A percentile compares a stretch with the other conserved stretches of the same genome.
Conservation (phyloP, 2,329 filamentous ascomycete species). For the Incumbomyces lentus region DNA sequence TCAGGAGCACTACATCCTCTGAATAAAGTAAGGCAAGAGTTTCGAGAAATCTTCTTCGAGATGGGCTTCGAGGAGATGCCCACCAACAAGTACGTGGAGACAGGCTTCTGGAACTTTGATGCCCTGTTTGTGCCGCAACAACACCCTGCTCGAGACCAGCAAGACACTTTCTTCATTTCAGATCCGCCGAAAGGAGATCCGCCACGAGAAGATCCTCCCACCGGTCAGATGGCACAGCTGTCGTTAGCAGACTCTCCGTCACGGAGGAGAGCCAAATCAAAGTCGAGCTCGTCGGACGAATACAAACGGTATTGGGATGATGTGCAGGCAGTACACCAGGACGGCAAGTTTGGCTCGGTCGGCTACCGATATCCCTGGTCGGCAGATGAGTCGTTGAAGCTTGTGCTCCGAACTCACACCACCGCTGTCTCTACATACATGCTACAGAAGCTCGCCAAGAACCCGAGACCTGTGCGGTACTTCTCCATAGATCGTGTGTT, state of each 20-base stretch:
- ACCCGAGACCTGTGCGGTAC: conserved; percentile 81
- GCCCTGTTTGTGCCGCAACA: conserved; percentile 94
- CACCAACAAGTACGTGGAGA: conserved; percentile 85
- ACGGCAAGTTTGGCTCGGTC: conserved; percentile 86
- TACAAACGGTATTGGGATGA: conserved; percentile 84
- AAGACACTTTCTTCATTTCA: conserved; percentile 97
- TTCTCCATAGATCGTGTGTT: conserved; percentile 99
- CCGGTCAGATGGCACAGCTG: conserved; percentile 34
- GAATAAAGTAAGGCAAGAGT: conserved; percentile 92
- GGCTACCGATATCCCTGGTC: conserved; percentile 95
- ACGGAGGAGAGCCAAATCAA: conserved; percentile 42
- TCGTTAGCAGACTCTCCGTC: conserved; percentile 34
- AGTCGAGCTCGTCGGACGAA: conserved; percentile 42
- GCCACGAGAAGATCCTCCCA: conserved; percentile 46
- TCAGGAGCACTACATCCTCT: conserved; percentile 48
- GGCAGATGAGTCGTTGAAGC: conserved; percentile 70
- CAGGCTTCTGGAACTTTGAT: conserved; percentile 99
- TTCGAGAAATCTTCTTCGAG: conserved; percentile 97
- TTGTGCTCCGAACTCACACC: conserved; percentile 92
- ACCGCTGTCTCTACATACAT: conserved; percentile 86
- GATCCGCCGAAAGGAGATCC: conserved; percentile 69
- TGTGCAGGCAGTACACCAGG: conserved; percentile 74
- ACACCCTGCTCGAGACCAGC: conserved; percentile 90
- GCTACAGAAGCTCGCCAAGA: conserved; percentile 76
- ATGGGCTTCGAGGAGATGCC: conserved; percentile 99